phyloP scores from a whole-genome alignment of 225 moss, liverwort and hornwort species.

The Pleurozium schreberi region DNA sequence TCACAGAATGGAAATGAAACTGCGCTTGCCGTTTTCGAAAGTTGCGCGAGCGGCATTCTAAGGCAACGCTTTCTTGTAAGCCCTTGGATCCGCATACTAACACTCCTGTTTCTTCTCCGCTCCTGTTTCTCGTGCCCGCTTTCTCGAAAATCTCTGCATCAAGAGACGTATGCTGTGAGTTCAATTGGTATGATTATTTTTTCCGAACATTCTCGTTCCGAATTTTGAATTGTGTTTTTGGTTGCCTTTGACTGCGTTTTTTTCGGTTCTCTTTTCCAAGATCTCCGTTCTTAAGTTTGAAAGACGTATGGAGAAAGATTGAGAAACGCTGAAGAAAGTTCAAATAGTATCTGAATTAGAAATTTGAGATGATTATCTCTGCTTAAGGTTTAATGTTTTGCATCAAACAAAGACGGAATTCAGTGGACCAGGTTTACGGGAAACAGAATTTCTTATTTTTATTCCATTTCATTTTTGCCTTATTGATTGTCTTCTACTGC shows the following conservation, averaged over 20 bases:
- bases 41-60: conserved; percentile 40
- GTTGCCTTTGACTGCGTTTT: not conserved
- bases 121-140: not conserved
- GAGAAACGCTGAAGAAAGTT: not conserved
- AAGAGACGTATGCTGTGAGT: not conserved
- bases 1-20: conserved; percentile 50
- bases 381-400: not conserved
- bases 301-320: not conserved
- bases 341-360: not conserved
- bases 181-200: not conserved
- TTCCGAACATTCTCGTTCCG: not conserved
- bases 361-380: not conserved
- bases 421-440: not conserved
- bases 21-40: conserved; percentile 27
- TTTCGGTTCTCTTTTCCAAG: not conserved
- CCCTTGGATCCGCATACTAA: conserved; percentile 38
- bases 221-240: not conserved
- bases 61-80: conserved; percentile 42
- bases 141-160: conserved; percentile 23
- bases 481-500: not conserved
- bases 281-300: not conserved
- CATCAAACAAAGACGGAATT: not conserved
- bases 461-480: not conserved
- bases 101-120: conserved; percentile 30
- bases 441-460: not conserved